Conservation (phyloP, 495 filamentous ascomycete genomes). For the Penicillium manginii region DNA sequence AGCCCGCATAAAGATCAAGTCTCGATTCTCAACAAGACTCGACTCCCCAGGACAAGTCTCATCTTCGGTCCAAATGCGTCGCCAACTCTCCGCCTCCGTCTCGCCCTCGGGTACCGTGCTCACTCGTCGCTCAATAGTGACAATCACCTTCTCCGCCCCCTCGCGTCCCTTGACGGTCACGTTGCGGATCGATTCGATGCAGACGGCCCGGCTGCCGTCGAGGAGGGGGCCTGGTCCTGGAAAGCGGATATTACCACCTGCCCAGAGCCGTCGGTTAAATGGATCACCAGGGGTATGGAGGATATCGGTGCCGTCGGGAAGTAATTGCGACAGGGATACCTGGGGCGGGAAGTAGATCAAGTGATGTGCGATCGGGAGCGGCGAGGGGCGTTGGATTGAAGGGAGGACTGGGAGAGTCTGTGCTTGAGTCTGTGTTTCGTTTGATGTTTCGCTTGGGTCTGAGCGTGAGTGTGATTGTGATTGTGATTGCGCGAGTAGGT, state of each 20-base stretch:
- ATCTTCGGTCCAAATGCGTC: constrained; percentile 48
- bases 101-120: constrained; percentile 41
- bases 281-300: constrained; percentile 68
- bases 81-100: constrained; percentile 36
- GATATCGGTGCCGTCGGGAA: constrained; percentile 73
- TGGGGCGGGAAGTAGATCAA: constrained; percentile 74
- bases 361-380: constrained; percentile 58
- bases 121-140: constrained; percentile 58
- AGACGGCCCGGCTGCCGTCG: constrained; percentile 56
- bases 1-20: constrained; percentile 64
- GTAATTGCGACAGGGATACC: constrained; percentile 57
- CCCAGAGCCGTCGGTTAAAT: constrained; percentile 78
- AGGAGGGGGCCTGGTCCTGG: constrained; percentile 36
- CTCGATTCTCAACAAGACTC: constrained; percentile 55
- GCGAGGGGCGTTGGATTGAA: constrained; percentile 36
- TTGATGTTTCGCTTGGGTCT: neutral
- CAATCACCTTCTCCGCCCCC: constrained; percentile 63
- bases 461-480: neutral
- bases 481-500: constrained; percentile 51
- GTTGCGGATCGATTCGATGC: constrained; percentile 66
- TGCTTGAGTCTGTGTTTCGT: neutral
- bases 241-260: constrained; percentile 60
- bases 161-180: constrained; percentile 58
- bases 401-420: constrained; percentile 30
- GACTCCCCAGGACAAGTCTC: constrained; percentile 41